These are phyloP conservation scores for Malus asiatica DNA, from an alignment of 306 rosid genomes.

Conservation along the genomic window DNA sequence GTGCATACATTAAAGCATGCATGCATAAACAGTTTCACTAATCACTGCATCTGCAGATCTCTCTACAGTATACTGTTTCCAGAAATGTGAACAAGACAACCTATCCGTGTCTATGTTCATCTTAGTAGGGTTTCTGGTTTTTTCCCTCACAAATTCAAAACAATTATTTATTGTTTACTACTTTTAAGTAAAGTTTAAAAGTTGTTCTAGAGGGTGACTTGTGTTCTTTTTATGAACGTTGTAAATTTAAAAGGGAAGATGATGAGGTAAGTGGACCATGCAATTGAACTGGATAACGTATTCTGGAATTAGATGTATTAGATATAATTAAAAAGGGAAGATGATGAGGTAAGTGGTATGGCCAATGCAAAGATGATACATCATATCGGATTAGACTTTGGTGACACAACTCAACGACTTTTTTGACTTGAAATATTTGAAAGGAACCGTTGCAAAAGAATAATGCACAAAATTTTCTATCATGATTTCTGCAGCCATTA, in stretches of 20 bases:
- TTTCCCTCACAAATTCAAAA: background rate
- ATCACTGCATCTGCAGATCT: background rate
- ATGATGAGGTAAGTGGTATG: background rate
- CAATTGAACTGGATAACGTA: background rate
- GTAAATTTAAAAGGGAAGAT: background rate
- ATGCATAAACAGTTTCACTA: background rate
- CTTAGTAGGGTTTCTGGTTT: background rate
- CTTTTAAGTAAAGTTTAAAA: background rate
- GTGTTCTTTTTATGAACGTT: background rate
- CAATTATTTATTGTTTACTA: background rate
- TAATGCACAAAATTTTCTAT: background rate
- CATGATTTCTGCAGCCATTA: conserved; percentile 7
- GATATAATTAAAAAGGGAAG: no score
- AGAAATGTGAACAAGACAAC: background rate
- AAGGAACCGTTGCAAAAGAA: conserved; percentile 5
- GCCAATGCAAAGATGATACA: background rate
- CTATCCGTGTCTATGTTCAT: background rate
- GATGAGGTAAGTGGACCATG: background rate
- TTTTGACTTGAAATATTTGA: background rate
- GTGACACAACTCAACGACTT: conserved; percentile 13
- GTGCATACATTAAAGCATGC: background rate
- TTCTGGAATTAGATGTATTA: background rate
- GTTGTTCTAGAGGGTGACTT: background rate
- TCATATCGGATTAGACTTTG: conserved; percentile 20
- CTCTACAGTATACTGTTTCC: background rate